Evolutionary conservation across 2,329 filamentous ascomycete species (phyloP).

Genomic region (Botrytis aclada): DNA sequence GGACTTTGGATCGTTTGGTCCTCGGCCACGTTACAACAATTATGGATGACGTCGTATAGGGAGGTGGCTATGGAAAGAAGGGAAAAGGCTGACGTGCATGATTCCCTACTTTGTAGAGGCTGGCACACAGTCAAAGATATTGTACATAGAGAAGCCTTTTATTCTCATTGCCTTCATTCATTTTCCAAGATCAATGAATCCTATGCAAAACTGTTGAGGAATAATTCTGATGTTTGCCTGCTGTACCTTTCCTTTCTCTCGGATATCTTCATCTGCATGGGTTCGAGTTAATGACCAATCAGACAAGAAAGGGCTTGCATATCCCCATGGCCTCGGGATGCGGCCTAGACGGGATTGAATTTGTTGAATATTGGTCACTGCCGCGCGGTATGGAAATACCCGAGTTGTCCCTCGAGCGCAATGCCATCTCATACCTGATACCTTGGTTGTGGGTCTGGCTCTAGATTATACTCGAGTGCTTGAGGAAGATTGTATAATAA

Average conservation of each 20-base stretch:
- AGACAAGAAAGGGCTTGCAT: background rate
- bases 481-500: background rate
- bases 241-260: background rate
- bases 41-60: background rate
- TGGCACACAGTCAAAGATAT: background rate
- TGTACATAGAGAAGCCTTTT: too few species aligned
- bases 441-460: background rate
- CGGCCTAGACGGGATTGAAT: slow-evolving; percentile 2
- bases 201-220: background rate
- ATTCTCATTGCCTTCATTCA: background rate
- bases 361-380: background rate
- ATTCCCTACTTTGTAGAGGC: background rate
- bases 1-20: background rate
- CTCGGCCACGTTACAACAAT: background rate
- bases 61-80: background rate
- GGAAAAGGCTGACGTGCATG: background rate
- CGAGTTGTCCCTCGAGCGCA: background rate
- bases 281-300: background rate
- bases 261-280: slow-evolving; percentile 6
- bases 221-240: background rate
- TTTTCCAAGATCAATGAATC: background rate
- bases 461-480: background rate
- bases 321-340: background rate
- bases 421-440: background rate
- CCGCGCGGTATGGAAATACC: background rate